These are phyloP conservation scores for Nidularia pulvinata DNA, from an alignment of 768 basidiomycete species.

Conservation along the genomic window DNA sequence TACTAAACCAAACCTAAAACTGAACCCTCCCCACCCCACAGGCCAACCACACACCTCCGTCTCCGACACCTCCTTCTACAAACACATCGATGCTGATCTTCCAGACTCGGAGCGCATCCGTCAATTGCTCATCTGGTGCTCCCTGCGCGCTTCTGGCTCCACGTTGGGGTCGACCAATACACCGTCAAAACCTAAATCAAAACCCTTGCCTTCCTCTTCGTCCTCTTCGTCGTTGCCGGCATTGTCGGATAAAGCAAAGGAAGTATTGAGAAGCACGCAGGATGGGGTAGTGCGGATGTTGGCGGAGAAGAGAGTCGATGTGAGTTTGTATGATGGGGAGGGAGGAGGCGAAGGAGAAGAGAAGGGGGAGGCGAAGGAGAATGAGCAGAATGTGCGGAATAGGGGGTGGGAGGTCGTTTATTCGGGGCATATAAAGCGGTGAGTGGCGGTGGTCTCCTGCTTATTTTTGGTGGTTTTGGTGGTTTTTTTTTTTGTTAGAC, in stretches of 20 bases:
- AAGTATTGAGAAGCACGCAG: constrained; percentile 49
- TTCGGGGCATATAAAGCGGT: constrained; percentile 66
- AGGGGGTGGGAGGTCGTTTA: constrained; percentile 67
- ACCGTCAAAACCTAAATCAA: constrained; percentile 21
- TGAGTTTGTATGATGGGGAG: constrained; percentile 29
- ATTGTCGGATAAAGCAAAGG: constrained; percentile 43
- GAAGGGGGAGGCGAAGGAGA: constrained; percentile 33
- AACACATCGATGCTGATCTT: constrained; percentile 78
- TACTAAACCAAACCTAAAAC: not conserved
- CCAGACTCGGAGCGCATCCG: constrained; percentile 73
- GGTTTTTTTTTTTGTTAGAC: no score
- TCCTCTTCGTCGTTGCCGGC: constrained; percentile 38
- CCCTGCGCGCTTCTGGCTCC: constrained; percentile 48
- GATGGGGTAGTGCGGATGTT: constrained; percentile 65
- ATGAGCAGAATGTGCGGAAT: constrained; percentile 80
- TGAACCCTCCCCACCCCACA: constrained; percentile 16
- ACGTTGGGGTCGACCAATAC: constrained; percentile 27
- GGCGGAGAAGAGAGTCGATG: constrained; percentile 68
- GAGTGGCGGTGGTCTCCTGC: constrained; percentile 16
- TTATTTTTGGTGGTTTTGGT: not conserved
- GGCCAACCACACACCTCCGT: constrained; percentile 80
- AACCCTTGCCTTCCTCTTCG: constrained; percentile 15
- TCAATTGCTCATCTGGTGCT: constrained; percentile 75
- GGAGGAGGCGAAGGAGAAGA: constrained; percentile 15
- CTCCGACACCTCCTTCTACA: constrained; percentile 68